Evolutionary conservation across 2,329 filamentous ascomycete species (phyloP), one percentile per base, ranked within the genome.

Genomic region (Pseudocercospora vitis): DNA sequence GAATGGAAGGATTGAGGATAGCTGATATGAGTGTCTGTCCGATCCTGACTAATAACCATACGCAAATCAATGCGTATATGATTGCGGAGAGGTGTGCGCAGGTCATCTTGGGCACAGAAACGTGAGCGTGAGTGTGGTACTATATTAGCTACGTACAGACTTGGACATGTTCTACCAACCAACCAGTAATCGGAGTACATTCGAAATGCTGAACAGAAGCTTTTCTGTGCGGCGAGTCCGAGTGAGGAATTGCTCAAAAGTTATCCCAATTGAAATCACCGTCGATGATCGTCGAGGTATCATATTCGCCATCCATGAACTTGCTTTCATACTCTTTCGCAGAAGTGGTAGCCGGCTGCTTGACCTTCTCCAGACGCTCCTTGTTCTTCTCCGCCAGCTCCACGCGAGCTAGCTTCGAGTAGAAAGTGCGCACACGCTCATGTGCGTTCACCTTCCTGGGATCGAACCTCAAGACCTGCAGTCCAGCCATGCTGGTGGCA

Each of bases 391-490:
- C 63, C 26, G 57, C 55, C 26, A 65, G 50, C 61, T 89, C 88
- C 3, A 87, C 89, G 56, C 84, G 86, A 63, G 87, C 88, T 29
- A 99, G 75, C 64, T 89, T 87, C 58, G 83, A 80, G 70, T 99
- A 99, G 68, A 99, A 99, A 1, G 79, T 79, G 4, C 89, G 79
- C 14, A 99, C 94, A 63, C 85, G 85, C 1, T 89, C 86, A 68
- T 99, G 94, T 2, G 95, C 94, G 85, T 96, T 91, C 21, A 99
- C 92, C 73, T 95, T 97, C 57, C 76, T 81, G 61, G 89, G 88
- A 65, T 96, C 88, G 65, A 99, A 99, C 29, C 89, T 81, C 45
- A 92, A 72, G 9, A 99, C 91, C 68, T 96, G 90, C 16, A 99
- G 75, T 0, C 94, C 94, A 14, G 84, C 81, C 74, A 96, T 91